Conservation (phyloP, 768 basidiomycete genomes). For the Hericium rajendrae region DNA sequence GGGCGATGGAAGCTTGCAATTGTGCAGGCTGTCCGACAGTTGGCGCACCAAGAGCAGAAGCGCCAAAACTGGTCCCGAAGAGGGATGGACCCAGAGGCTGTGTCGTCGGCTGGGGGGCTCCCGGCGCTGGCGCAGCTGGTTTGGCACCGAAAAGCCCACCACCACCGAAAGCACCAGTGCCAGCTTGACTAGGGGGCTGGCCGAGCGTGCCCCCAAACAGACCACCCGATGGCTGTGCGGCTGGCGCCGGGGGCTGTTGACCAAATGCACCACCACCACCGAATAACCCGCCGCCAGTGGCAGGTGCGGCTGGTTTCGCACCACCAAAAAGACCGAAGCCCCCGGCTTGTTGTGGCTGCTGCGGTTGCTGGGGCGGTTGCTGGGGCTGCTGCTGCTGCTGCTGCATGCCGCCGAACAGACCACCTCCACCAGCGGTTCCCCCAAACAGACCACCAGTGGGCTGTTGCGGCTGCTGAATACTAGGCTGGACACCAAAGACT, state of each 20-base stretch:
- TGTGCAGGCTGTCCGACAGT: constrained; percentile 27
- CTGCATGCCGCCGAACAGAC: constrained; percentile 9
- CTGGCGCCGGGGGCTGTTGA: constrained; percentile 26
- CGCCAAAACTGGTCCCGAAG: constrained; percentile 29
- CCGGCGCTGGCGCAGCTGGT: constrained; percentile 40
- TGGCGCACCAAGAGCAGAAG: constrained; percentile 33
- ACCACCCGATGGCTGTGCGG: constrained; percentile 7
- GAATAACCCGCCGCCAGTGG: constrained; percentile 31
- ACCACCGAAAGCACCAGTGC: constrained; percentile 31
- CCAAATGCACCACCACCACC: constrained; percentile 36
- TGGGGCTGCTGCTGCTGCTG: constrained; percentile 9
- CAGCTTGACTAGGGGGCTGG: constrained; percentile 32
- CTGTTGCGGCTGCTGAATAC: neutral
- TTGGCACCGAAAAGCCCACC: constrained; percentile 43
- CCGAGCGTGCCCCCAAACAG: constrained; percentile 47
- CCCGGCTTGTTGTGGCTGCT: constrained; percentile 6
- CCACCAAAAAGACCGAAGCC: constrained; percentile 22
- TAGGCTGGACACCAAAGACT: neutral
- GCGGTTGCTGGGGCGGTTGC: constrained; percentile 12
- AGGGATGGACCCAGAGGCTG: constrained; percentile 21
- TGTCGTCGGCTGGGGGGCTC: constrained; percentile 30
- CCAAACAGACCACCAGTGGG: neutral
- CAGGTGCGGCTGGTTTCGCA: constrained; percentile 22
- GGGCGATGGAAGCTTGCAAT: constrained; percentile 83
- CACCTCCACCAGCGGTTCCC: neutral